phyloP scores from a whole-genome alignment of 2,329 filamentous ascomycete genomes.

The Colletotrichum chlorophyti region DNA sequence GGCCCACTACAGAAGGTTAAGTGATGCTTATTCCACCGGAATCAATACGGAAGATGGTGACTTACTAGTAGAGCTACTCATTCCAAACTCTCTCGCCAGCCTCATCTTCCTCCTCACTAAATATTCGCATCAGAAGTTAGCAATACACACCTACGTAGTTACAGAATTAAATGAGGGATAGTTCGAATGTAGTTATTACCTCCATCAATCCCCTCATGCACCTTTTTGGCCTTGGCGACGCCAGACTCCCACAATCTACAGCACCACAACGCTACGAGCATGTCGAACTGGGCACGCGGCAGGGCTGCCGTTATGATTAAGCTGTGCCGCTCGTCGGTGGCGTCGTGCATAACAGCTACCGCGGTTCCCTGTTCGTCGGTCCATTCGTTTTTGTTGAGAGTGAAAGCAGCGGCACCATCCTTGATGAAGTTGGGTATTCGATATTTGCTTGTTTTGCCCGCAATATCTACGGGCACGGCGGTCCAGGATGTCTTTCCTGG shows the following conservation, averaged over 20 bases:
- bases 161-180: neutral
- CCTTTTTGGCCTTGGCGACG: constrained; percentile 6
- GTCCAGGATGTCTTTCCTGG: neutral
- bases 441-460: constrained; percentile 8
- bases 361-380: neutral
- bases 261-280: constrained; percentile 9
- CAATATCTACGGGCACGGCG: neutral
- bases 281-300: neutral
- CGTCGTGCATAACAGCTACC: constrained; percentile 4
- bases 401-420: neutral
- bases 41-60: neutral
- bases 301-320: neutral
- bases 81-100: constrained; percentile 3
- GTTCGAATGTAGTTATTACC: too few species aligned
- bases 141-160: neutral
- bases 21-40: neutral
- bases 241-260: constrained; percentile 12
- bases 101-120: constrained; percentile 11
- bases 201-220: constrained; percentile 12
- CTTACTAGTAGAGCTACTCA: neutral
- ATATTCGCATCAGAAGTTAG: neutral
- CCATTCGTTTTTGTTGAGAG: neutral
- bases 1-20: neutral
- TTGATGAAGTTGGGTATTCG: constrained; percentile 8
- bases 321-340: neutral